These are phyloP conservation scores for Aaosphaeria pasadenensis DNA, from an alignment of 2,329 filamentous ascomycete species.

Conservation along the genomic window DNA sequence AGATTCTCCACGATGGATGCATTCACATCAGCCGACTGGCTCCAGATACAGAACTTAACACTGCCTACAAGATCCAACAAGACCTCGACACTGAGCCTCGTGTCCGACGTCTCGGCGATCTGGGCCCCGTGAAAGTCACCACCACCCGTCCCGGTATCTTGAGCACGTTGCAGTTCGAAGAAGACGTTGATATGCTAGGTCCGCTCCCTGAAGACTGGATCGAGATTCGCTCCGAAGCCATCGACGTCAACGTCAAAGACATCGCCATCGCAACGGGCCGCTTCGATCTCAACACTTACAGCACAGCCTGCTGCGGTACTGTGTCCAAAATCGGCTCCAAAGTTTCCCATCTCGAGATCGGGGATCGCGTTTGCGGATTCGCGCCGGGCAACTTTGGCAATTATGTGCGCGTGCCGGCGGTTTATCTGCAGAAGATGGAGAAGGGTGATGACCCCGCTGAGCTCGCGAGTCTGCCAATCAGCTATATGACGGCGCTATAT, in stretches of 20 bases:
- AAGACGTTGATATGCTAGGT: neutral
- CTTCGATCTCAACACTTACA: constrained; percentile 4
- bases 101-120: neutral
- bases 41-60: neutral
- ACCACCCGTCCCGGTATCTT: neutral
- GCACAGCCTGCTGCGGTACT: constrained; percentile 9
- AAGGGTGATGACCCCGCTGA: neutral
- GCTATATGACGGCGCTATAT: constrained; percentile 8
- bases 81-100: neutral
- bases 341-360: constrained; percentile 3
- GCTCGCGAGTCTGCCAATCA: constrained; percentile 3
- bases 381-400: constrained; percentile 1
- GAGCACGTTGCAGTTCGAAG: neutral
- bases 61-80: neutral
- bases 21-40: neutral
- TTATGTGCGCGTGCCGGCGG: neutral
- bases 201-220: constrained; percentile 7
- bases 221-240: constrained; percentile 6
- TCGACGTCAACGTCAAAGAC: constrained; percentile 12
- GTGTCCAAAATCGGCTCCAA: constrained; percentile 1
- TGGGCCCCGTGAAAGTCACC: neutral
- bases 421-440: neutral
- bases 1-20: neutral
- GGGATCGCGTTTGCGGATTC: constrained; percentile 4
- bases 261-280: constrained; percentile 7